Conservation (phyloP, 805 yeast species). For the Jamesozyma hellenica region DNA sequence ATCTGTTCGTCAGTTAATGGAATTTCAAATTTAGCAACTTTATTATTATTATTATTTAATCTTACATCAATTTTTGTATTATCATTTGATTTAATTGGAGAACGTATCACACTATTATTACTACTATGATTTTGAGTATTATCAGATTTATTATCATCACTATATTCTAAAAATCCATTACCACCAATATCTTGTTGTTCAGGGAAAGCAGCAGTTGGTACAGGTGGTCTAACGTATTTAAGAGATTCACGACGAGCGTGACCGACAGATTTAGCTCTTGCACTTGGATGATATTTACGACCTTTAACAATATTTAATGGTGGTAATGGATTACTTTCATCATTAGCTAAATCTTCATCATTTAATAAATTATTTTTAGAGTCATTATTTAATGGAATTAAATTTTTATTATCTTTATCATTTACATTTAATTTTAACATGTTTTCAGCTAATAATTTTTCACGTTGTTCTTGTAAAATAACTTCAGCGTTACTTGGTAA, state of each 20-base stretch:
- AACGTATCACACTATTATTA: neutral
- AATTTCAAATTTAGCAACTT: conserved; percentile 6
- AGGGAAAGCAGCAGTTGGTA: conserved; percentile 17
- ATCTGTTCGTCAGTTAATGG: conserved; percentile 41
- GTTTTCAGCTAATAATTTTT: conserved; percentile 15
- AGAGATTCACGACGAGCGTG: conserved; percentile 59
- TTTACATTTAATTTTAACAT: conserved; percentile 13
- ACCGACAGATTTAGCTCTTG: conserved; percentile 71
- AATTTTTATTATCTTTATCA: conserved; percentile 3
- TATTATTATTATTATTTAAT: neutral
- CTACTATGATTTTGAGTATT: conserved; percentile 22
- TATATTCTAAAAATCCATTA: conserved; percentile 33
- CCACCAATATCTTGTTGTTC: conserved; percentile 30
- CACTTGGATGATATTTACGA: conserved; percentile 58
- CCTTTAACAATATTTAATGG: conserved; percentile 20
- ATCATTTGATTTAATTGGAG: neutral
- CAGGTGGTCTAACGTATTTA: conserved; percentile 30
- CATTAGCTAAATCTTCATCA: conserved; percentile 2
- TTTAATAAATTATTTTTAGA: conserved; percentile 3
- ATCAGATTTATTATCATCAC: conserved; percentile 50
- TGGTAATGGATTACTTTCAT: conserved; percentile 19
- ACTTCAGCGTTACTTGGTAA: conserved; percentile 29
- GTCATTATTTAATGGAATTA: conserved; percentile 1
- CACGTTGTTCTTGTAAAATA: conserved; percentile 26
- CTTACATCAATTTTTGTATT: neutral